Base-by-base conservation (phyloP, 2,329 filamentous ascomycete genomes). In the Eutypella sp. region DNA sequence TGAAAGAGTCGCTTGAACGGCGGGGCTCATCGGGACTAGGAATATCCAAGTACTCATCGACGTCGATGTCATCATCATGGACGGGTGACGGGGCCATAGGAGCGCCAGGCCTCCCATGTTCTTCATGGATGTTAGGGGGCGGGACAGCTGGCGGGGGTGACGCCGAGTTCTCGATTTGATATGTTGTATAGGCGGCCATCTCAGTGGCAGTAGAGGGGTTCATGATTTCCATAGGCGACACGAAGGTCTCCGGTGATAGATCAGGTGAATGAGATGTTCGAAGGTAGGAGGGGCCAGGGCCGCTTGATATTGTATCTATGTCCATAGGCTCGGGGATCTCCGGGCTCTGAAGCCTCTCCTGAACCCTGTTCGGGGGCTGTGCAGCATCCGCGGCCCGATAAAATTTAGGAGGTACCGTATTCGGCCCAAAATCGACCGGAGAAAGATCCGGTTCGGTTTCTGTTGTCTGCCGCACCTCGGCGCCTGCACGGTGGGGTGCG, bases 271-370 rank as follows among this genome's bases (percentile, higher is more conserved):
- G 54, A 15, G 61, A 64, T 22, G 43, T 41, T 25, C 55, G 54
- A 37, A 60, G 53, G 44, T 51, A 50, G 45, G 59, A 57, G 37
- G 55, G 49, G 19, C 51, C 50, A 47, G 51, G 49, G 42, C 48
- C 40, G 42, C 45, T 45, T 42, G 53, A 48, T 40, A 51, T 47
- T 24, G 52, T 52, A 42, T 62, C 57, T 20, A 60, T 40, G 27
- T 64, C 56, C 60, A 65, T 63, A 22, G 61, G 61, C 42, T 63
- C 61, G 44, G 61, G 62, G 48, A 65, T 62, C 38, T 58, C 61
- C 36, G 62, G 62, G 49, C 61, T 65, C 55, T 60, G 57, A 57
- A 64, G 58, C 42, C 62, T 58, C 55, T 57, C 56, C 40, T 54
- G 54, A 42, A 51, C 46, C 47, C 55, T 52, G 51, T 41, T 53